Evolutionary conservation across 495 filamentous ascomycete genomes (phyloP).

Genomic region (Stereocaulon alpinum): DNA sequence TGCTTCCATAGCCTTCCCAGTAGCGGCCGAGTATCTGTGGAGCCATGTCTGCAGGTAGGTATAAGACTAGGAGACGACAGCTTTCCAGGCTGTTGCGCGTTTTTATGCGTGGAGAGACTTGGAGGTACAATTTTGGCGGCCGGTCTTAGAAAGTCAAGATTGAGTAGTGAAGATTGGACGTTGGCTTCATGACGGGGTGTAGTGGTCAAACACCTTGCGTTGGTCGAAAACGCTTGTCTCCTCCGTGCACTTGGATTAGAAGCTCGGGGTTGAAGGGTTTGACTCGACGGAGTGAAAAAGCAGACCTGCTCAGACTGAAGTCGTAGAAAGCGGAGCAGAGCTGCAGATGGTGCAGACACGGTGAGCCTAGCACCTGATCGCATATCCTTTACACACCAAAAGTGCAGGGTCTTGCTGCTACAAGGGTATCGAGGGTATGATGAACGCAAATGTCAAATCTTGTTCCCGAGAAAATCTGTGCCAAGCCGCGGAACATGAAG

Average conservation of each 20-base stretch:
- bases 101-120: conserved; percentile 4
- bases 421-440: neutral
- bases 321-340: conserved; percentile 51
- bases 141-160: conserved; percentile 36
- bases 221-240: neutral
- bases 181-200: conserved; percentile 22
- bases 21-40: conserved; percentile 39
- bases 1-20: conserved; percentile 46
- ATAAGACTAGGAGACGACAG: conserved; percentile 7
- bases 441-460: neutral
- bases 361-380: conserved; percentile 2
- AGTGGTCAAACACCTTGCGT: conserved; percentile 24
- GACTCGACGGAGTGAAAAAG: conserved; percentile 34
- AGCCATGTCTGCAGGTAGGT: conserved; percentile 29
- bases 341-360: conserved; percentile 42
- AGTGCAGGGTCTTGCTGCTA: neutral
- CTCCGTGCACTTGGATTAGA: neutral
- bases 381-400: conserved; percentile 12
- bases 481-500: neutral
- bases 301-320: conserved; percentile 45
- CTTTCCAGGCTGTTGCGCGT: neutral
- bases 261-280: neutral
- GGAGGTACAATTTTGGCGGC: conserved; percentile 17
- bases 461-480: neutral
- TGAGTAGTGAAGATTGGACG: conserved; percentile 34